phyloP scores from a whole-genome alignment of 352 stramenopile genomes.

The Sclerospora graminicola region DNA sequence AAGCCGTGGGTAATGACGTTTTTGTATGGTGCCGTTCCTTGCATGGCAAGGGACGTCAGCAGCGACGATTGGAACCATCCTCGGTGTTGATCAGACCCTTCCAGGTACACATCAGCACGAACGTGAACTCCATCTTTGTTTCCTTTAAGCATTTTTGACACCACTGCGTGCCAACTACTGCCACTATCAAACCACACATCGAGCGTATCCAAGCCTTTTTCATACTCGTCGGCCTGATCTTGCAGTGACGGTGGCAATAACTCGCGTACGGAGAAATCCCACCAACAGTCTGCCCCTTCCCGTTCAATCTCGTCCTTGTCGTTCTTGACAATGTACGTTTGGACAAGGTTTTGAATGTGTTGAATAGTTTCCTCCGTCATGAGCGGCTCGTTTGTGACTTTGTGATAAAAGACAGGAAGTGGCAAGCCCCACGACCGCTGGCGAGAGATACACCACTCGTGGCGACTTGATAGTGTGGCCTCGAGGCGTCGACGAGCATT shows the following conservation, averaged over 20 bases:
- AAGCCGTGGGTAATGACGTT: conserved; percentile 98
- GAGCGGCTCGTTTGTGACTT: conserved; percentile 79
- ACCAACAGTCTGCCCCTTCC: conserved; percentile 95
- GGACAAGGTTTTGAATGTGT: conserved; percentile 64
- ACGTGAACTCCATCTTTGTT: conserved; percentile 49
- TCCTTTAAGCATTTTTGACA: conserved; percentile 22
- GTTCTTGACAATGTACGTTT: conserved; percentile 24
- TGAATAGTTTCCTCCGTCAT: conserved; percentile 88
- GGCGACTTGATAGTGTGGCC: conserved; percentile 80
- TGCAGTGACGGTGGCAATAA: conserved; percentile 53
- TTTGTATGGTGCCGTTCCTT: conserved; percentile 88
- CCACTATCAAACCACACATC: conserved; percentile 99
- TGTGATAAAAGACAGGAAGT: conserved; percentile 97
- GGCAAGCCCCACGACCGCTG: conserved; percentile 97
- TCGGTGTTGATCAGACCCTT: conserved; percentile 95
- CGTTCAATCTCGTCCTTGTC: conserved; percentile 28
- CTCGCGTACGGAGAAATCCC: conserved; percentile 76
- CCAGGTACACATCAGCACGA: conserved; percentile 94
- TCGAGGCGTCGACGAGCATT: conserved; percentile 73
- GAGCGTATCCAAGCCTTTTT: conserved; percentile 95
- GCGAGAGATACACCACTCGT: conserved; percentile 98
- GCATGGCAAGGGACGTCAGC: conserved; percentile 87
- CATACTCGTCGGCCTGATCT: conserved; percentile 80
- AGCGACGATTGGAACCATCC: conserved; percentile 99
- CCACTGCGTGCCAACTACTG: conserved; percentile 63